Evolutionary conservation across 2,329 filamentous ascomycete genomes (phyloP).

Genomic region (Thermoascus crustaceus): DNA sequence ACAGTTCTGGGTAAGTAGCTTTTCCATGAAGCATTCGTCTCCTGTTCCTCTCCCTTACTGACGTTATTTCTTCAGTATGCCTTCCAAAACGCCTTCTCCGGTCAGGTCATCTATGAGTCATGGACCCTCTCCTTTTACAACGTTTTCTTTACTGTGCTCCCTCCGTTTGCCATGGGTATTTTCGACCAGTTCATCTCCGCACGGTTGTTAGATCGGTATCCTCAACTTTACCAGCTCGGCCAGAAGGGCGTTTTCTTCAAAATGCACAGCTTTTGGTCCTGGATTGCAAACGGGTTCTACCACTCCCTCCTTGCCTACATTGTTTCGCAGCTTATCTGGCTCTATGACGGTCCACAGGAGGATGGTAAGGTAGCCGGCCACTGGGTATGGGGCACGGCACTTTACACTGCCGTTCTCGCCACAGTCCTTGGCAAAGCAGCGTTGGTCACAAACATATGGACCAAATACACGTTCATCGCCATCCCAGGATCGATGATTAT

Average conservation of each 20-base stretch:
- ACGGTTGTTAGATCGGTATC: conserved; percentile 85
- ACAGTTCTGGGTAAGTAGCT: conserved; percentile 79
- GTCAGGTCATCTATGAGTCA: conserved; percentile 96
- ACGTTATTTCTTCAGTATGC: conserved; percentile 58
- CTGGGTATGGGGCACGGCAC: conserved; percentile 95
- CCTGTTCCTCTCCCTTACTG: conserved; percentile 20
- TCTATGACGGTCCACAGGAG: conserved; percentile 65
- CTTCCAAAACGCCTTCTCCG: conserved; percentile 97
- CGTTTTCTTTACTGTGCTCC: conserved; percentile 91
- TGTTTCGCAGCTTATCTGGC: conserved; percentile 71
- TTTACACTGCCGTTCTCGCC: conserved; percentile 87
- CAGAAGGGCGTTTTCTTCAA: conserved; percentile 92
- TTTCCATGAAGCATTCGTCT: neutral
- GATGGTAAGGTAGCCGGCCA: conserved; percentile 82
- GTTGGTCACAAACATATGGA: conserved; percentile 95
- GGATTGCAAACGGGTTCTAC: conserved; percentile 91
- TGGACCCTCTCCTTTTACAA: conserved; percentile 99
- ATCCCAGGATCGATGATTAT: conserved; percentile 89
- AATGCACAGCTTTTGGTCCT: conserved; percentile 82
- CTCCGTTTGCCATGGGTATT: conserved; percentile 88
- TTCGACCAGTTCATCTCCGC: conserved; percentile 97
- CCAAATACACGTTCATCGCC: conserved; percentile 91
- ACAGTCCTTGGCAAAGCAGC: conserved; percentile 93
- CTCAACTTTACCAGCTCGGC: conserved; percentile 86
- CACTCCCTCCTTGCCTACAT: conserved; percentile 93